Evolutionary conservation across 306 rosid genomes (phyloP), one percentile per base, ranked within the genome.

Genomic region (Castanopsis chinensis): DNA sequence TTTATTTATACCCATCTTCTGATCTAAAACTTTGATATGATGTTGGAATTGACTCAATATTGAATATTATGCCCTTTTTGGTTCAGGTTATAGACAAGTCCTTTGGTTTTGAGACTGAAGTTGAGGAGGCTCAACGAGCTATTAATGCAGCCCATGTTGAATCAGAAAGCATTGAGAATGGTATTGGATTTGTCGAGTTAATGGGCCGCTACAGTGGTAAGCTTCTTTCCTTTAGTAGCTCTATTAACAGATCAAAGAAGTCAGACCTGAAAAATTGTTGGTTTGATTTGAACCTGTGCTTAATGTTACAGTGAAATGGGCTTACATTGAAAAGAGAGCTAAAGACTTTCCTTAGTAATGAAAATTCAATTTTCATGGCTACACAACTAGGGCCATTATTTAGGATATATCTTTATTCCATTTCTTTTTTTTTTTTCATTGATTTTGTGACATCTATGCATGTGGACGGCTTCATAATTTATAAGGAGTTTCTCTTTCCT

Each of bases 171-270:
- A 2, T 84, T 53, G 97, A 92, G 78, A 90, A 92, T 84, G 83
- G 92, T 54, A 84, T 90, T 55, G 97, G 97, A 1, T 72, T 92
- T 35, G 92, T 92, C 72, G 90, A 92, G 86, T 77, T 92, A 85
- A 92, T 92, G 97, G 90, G 92, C 17, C 94, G 94, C 82, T 37
- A 78, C 20, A 92, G 94, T 77, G 97, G 97, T 92, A 84, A 78
- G 85, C 83, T 80, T 74, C 68, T 63, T 49, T 55, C 64, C n/a
- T n/a, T n/a, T n/a, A n/a, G n/a, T n/a, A n/a, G n/a, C n/a, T 17
- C 15, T 64, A 30, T 64, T 15, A 13, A 64, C 70, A 30, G 21
- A 21, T 21, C 8, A 64, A 32, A 64, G 33, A 64, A 28, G 43
- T 64, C 43, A 64, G 23, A 17, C 23, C 32, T 18, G 41, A 17